Percentiles rank a stretch among this genome's conserved stretches.
Conservation (phyloP, 208 protist species). For the Naegleria gruberi region DNA sequence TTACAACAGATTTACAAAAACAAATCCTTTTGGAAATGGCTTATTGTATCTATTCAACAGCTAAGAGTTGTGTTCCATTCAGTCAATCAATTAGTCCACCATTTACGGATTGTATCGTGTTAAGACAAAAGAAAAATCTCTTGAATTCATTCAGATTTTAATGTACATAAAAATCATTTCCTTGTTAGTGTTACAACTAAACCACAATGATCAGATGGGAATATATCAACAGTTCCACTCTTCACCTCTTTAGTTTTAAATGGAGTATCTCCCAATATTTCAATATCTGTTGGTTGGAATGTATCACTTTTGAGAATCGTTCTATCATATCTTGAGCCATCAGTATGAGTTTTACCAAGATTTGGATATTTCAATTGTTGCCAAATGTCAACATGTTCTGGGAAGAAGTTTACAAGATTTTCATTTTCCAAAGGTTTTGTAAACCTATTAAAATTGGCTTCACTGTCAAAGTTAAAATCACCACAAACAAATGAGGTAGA, state of each 20-base stretch:
- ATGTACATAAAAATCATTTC: too few relatives aligned
- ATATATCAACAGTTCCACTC: background rate
- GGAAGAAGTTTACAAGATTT: background rate
- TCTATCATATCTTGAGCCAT: background rate
- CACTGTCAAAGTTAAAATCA: conserved; percentile 8
- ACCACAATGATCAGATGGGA: background rate
- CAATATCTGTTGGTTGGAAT: background rate
- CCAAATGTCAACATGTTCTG: background rate
- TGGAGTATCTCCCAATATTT: background rate
- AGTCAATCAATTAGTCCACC: too few relatives aligned
- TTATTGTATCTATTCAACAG: too few relatives aligned
- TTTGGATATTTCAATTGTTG: background rate
- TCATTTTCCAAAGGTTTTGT: background rate
- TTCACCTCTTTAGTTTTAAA: background rate
- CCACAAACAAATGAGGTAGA: background rate
- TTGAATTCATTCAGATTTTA: too few relatives aligned
- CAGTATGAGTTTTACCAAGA: background rate
- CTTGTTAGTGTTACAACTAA: background rate
- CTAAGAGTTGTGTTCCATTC: too few relatives aligned
- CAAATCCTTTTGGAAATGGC: too few relatives aligned
- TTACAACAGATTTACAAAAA: too few relatives aligned
- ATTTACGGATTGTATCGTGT: too few relatives aligned
- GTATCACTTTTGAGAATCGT: background rate
- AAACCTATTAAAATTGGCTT: background rate
- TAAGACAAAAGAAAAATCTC: too few relatives aligned